Evolutionary conservation across 768 basidiomycete species (phyloP).

Genomic region (Cubamyces sp.): DNA sequence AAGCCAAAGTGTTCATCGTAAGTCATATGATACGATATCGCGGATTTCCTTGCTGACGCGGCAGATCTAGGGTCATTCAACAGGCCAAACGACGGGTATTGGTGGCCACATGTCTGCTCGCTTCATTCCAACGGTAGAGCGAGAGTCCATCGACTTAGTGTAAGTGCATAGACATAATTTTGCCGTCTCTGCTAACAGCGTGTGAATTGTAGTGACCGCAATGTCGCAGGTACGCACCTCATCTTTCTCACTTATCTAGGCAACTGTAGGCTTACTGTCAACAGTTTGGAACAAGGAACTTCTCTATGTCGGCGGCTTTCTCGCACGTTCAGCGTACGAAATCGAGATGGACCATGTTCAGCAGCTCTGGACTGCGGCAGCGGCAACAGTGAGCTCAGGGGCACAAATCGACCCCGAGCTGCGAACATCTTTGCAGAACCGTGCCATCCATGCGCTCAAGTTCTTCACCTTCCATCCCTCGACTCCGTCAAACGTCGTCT

Average conservation of each 20-base stretch:
- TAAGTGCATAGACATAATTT: conserved; percentile 40
- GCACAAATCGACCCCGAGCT: conserved; percentile 38
- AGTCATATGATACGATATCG: conserved; percentile 28
- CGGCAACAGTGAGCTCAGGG: conserved; percentile 32
- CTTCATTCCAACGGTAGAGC: conserved; percentile 95
- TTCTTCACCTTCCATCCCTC: conserved; percentile 92
- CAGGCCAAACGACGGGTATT: conserved; percentile 88
- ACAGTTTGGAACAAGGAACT: conserved; percentile 91
- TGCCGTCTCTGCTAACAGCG: neutral
- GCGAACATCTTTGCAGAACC: conserved; percentile 53
- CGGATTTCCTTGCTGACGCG: conserved; percentile 8
- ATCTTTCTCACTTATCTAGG: neutral
- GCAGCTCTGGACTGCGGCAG: conserved; percentile 59
- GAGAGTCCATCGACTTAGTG: conserved; percentile 91
- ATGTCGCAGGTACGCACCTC: conserved; percentile 64
- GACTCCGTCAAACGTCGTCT: conserved; percentile 84
- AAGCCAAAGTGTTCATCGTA: conserved; percentile 85
- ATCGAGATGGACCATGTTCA: conserved; percentile 69
- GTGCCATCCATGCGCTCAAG: conserved; percentile 77
- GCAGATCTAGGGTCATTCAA: conserved; percentile 76
- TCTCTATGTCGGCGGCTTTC: conserved; percentile 80
- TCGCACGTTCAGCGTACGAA: conserved; percentile 85
- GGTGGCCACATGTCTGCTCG: conserved; percentile 73
- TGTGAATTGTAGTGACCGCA: conserved; percentile 61
- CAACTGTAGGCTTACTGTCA: conserved; percentile 2